Percentiles rank a stretch among this genome's conserved stretches.
Evolutionary conservation across 2,329 filamentous ascomycete species (phyloP).

Genomic region (Curvularia sp.): DNA sequence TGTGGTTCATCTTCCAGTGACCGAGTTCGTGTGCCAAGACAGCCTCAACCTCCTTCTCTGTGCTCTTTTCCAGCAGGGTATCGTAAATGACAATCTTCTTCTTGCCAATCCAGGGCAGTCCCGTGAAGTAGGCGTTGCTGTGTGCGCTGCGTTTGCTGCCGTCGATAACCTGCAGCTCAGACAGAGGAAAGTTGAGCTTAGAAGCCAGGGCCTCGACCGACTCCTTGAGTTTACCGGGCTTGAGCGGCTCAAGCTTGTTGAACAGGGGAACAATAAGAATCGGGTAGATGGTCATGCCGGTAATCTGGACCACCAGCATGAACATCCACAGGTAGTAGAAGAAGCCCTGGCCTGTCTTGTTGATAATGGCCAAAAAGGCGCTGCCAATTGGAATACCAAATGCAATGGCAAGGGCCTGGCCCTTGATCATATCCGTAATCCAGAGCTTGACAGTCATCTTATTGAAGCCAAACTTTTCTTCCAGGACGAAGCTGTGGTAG

Average conservation of each 20-base stretch:
- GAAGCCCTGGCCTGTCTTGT: conserved; percentile 91
- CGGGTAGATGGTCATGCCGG: conserved; percentile 95
- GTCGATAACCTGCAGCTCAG: conserved; percentile 93
- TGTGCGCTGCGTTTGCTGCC: conserved; percentile 87
- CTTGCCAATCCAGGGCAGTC: conserved; percentile 85
- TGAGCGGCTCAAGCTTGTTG: conserved; percentile 94
- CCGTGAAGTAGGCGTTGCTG: conserved; percentile 95
- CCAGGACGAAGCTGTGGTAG: conserved; percentile 94
- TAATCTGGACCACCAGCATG: conserved; percentile 84
- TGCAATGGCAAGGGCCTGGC: conserved; percentile 78
- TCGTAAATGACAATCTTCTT: conserved; percentile 99
- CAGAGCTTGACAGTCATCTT: conserved; percentile 93
- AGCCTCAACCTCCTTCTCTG: conserved; percentile 89
- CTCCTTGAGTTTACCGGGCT: conserved; percentile 86
- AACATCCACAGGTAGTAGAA: conserved; percentile 99
- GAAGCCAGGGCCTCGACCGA: conserved; percentile 84
- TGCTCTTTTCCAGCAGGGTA: conserved; percentile 94
- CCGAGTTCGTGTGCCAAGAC: conserved; percentile 95
- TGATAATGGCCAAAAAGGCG: conserved; percentile 90
- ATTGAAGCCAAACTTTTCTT: conserved; percentile 98
- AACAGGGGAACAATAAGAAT: conserved; percentile 93
- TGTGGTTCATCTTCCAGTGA: conserved; percentile 96
- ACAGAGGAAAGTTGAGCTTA: conserved; percentile 87
- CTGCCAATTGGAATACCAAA: conserved; percentile 88
- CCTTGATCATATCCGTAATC: conserved; percentile 89